Percentiles rank a stretch among this genome's conserved stretches.
Conservation (phyloP, 805 yeast genomes). For the Vanderwaltozyma polyspora region DNA sequence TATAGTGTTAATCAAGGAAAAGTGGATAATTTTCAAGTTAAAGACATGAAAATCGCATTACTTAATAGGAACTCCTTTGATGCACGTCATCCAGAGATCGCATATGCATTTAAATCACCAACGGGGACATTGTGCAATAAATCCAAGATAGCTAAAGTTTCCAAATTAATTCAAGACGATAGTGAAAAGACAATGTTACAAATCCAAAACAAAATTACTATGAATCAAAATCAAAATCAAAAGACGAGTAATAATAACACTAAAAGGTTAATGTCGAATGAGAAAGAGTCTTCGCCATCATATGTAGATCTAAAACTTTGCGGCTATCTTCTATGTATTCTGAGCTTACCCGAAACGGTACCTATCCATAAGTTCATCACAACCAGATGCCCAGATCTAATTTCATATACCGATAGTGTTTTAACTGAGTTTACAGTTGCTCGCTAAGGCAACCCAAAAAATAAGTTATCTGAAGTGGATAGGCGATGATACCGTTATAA, state of each 20-base stretch:
- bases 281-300: conserved; percentile 9
- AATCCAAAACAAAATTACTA: too few species aligned
- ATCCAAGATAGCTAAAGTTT: conserved; percentile 8
- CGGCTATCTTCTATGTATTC: conserved; percentile 22
- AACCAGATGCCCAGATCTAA: conserved; percentile 8
- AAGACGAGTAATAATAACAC: background rate
- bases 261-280: background rate
- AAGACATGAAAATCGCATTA: conserved; percentile 11
- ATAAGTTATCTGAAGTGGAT: too few species aligned
- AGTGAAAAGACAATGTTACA: conserved; percentile 17
- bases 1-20: conserved; percentile 9
- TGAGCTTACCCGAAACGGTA: conserved; percentile 9
- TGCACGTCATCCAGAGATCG: conserved; percentile 28
- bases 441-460: too few species aligned
- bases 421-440: background rate
- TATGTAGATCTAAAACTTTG: conserved; percentile 26
- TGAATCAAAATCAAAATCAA: conserved; percentile 4
- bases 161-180: conserved; percentile 11
- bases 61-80: conserved; percentile 27
- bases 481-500: too few species aligned
- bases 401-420: conserved; percentile 7
- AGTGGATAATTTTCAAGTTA: conserved; percentile 6
- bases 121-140: background rate
- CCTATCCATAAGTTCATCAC: conserved; percentile 4
- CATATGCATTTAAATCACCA: conserved; percentile 6